Conservation (phyloP, 306 rosid genomes). For the Castanea sativa region DNA sequence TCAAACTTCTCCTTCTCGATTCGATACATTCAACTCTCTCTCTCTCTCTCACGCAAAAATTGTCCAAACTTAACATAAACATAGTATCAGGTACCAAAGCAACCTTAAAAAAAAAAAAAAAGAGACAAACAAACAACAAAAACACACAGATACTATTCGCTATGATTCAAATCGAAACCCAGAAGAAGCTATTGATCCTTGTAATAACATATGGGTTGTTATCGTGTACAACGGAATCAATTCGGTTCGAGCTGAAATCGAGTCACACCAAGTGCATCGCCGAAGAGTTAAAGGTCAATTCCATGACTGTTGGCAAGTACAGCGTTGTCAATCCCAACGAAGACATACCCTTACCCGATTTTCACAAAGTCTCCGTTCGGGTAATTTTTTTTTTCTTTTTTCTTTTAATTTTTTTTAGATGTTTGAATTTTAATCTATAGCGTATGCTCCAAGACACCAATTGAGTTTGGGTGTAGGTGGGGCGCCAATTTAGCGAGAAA, state of each 20-base stretch:
- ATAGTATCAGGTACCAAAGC: no score
- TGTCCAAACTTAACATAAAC: no score
- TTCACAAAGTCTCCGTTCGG: constrained; percentile 80
- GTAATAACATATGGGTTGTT: constrained; percentile 38
- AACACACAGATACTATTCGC: no score
- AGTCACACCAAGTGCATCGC: constrained; percentile 84
- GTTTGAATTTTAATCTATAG: no score
- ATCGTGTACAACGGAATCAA: constrained; percentile 50
- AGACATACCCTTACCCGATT: constrained; percentile 64
- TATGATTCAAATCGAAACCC: constrained; percentile 23
- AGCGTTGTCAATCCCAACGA: constrained; percentile 59
- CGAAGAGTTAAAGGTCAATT: constrained; percentile 77
- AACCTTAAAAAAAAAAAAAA: background rate
- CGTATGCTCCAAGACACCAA: accelerated
- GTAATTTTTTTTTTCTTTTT: constrained; percentile 26
- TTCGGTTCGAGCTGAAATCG: constrained; percentile 86
- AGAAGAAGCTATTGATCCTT: constrained; percentile 4
- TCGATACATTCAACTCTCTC: no score
- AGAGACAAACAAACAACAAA: background rate
- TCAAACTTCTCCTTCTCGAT: background rate
- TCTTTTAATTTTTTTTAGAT: background rate
- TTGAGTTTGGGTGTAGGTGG: no score
- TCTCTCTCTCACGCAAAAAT: no score
- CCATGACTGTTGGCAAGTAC: constrained; percentile 93
- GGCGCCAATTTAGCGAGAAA: no score